phyloP scores from a whole-genome alignment of 495 filamentous ascomycete genomes.

The Aspergillus kassunensis region DNA sequence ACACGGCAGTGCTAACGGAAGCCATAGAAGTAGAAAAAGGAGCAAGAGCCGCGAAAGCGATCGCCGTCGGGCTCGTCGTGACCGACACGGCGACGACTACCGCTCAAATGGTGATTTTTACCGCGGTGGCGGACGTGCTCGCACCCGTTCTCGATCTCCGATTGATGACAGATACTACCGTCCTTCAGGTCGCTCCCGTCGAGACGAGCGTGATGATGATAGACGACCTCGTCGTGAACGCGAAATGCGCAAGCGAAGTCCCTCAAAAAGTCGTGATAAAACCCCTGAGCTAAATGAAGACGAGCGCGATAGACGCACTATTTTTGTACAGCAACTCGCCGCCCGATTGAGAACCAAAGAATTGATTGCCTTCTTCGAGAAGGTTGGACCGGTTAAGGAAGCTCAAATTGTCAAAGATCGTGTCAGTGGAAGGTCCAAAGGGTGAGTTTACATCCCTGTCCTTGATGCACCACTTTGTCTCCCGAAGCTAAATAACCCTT shows the following conservation, averaged over 20 bases:
- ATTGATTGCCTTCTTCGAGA: slow-evolving; percentile 92
- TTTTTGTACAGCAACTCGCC: slow-evolving; percentile 97
- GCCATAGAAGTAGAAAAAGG: slow-evolving; percentile 78
- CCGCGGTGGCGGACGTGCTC: slow-evolving; percentile 64
- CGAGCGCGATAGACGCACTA: slow-evolving; percentile 92
- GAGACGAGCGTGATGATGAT: slow-evolving; percentile 50
- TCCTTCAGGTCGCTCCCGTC: slow-evolving; percentile 56
- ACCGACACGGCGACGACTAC: slow-evolving; percentile 65
- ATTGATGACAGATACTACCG: slow-evolving; percentile 72
- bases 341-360: slow-evolving; percentile 89
- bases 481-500: slow-evolving; percentile 29
- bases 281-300: slow-evolving; percentile 77
- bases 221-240: slow-evolving; percentile 50
- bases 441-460: slow-evolving; percentile 55
- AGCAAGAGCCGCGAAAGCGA: slow-evolving; percentile 79
- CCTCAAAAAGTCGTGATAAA: slow-evolving; percentile 48
- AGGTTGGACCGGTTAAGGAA: slow-evolving; percentile 92
- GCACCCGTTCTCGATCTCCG: slow-evolving; percentile 73
- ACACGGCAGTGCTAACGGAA: slow-evolving; percentile 73
- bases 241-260: slow-evolving; percentile 52
- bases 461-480: background rate
- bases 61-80: slow-evolving; percentile 72
- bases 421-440: slow-evolving; percentile 94
- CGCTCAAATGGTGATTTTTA: slow-evolving; percentile 70
- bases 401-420: slow-evolving; percentile 99